Base-by-base conservation (phyloP, 495 filamentous ascomycete genomes). In the Lasiosphaeria miniovina region DNA sequence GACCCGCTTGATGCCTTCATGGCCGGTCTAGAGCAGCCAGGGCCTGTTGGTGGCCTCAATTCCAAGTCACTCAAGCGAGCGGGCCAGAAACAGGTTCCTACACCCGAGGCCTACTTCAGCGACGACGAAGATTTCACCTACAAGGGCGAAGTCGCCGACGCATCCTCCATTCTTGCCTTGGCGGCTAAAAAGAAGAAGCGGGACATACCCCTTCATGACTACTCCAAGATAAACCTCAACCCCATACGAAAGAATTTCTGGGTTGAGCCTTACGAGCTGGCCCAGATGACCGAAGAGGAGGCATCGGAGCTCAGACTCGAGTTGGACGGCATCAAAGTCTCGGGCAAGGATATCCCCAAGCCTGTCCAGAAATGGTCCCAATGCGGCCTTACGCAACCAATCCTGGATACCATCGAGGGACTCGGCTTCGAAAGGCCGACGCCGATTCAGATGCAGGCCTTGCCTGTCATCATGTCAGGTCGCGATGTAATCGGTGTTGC, bases 1-100 rank as follows among this genome's bases (percentile, higher is more conserved):
- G 94, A 99, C 72, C 92, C 94, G 32, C 80, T 99, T 36, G 94
- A 99, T 75, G 93, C 92, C 9, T 99, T 92, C 75, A 98, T 99
- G 94, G 87, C 86, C 51, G 86, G 82, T 49, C 83, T 98, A 33
- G 83, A 77, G 31, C 62, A 67, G 32, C 52, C 54, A 8, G 65
- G 53, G n/a, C n/a, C 64, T 8, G 54, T 49, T 5, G 46, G 41
- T 17, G 75, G 71, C 3, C 4, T 35, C 38, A 50, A 49, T 15
- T 70, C 74, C 7, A 82, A 72, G 24, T 78, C 80, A 33, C 65
- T 74, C 11, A 82, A 76, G 57, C 68, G 67, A 53, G 10, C 48
- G 24, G 71, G 65, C 40, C 57, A 62, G 10, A 75, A 70, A 72
- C 82, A 79, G 56, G 61, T 73, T 36, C 82, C 86, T 55, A 84